Evolutionary conservation across 495 filamentous ascomycete species (phyloP).

Genomic region (Choiromyces venosus): DNA sequence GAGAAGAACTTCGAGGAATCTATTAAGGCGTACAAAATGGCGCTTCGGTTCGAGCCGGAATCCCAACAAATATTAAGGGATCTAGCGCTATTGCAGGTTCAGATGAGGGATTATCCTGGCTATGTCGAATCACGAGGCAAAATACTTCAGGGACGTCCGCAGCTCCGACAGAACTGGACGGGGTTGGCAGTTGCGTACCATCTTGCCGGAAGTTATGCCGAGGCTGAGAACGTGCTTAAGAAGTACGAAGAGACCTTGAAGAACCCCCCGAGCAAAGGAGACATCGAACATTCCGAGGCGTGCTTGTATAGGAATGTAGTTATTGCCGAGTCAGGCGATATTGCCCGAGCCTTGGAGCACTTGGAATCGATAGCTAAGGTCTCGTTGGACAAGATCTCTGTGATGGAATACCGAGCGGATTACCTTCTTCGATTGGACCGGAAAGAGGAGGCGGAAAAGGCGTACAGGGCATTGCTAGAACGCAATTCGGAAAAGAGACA

Average conservation of each 20-base stretch:
- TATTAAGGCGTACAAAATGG: conserved; percentile 97
- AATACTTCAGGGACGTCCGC: conserved; percentile 78
- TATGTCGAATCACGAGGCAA: conserved; percentile 78
- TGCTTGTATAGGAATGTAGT: conserved; percentile 91
- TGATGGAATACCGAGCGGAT: conserved; percentile 80
- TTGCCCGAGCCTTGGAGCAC: conserved; percentile 76
- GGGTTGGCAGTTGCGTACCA: conserved; percentile 90
- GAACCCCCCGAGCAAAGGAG: conserved; percentile 62
- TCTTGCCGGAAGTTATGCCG: conserved; percentile 70
- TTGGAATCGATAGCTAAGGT: conserved; percentile 68
- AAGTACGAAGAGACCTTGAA: conserved; percentile 92
- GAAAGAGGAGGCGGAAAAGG: conserved; percentile 74
- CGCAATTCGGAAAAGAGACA: conserved; percentile 79
- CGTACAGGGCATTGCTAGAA: conserved; percentile 72
- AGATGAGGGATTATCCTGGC: conserved; percentile 93
- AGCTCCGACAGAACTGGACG: conserved; percentile 87
- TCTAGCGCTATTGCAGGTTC: conserved; percentile 83
- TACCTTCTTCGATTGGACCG: conserved; percentile 73
- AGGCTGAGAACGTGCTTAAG: conserved; percentile 84
- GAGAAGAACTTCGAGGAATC: conserved; percentile 97
- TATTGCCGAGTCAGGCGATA: conserved; percentile 79
- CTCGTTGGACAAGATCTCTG: conserved; percentile 76
- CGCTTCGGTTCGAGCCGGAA: conserved; percentile 83
- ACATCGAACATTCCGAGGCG: conserved; percentile 94
- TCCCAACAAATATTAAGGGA: conserved; percentile 91